Base-by-base conservation (phyloP, 768 basidiomycete genomes). In the Suillus clintonianus region DNA sequence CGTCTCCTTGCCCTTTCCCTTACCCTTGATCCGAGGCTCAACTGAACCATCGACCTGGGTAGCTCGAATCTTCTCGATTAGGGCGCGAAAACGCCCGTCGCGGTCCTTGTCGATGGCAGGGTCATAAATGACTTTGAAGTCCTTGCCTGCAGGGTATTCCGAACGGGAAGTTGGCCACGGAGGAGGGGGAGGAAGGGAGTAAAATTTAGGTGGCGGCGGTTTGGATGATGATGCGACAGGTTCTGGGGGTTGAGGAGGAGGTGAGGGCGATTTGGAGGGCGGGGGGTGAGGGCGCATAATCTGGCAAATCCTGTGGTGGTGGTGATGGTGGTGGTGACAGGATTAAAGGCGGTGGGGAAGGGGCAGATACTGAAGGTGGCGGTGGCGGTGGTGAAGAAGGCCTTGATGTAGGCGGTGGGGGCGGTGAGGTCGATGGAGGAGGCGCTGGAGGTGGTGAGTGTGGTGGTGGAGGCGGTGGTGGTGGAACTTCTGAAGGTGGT, bases 121-220 rank as follows among this genome's bases (percentile, higher is more conserved):
- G 70, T 93, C 90, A 70, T 82, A 91, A 8, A 91, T 73, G 10
- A 92, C 79, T 69, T 85, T 89, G 76, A 83, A 89, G 27, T 83
- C 71, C 64, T 79, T 81, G n/a, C 74, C 81, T 5, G 75, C 64
- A 1, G 86, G 81, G 65, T 81, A 85, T 64, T 80, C 83, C 13
- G 80, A 78, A 3, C 75, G 79, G 11, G 82, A 79, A 1, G 89
- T 86, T 1, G 83, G 82, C 87, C 88, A 91, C 3, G 79, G 75
- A 17, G 84, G 87, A 4, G 75, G 74, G 2, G 80, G 77, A 14
- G 81, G 77, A 14, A 80, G 74, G 8, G 81, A 79, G 66, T 81
- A 82, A 0, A 71, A 67, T 60, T 75, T 71, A 19, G 79, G 75
- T 5, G 76, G 67, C 6, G 70, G 72, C 30, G 67, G 60, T 68